Base-by-base conservation (phyloP, 805 yeast species). In the Yarrowia sp. region DNA sequence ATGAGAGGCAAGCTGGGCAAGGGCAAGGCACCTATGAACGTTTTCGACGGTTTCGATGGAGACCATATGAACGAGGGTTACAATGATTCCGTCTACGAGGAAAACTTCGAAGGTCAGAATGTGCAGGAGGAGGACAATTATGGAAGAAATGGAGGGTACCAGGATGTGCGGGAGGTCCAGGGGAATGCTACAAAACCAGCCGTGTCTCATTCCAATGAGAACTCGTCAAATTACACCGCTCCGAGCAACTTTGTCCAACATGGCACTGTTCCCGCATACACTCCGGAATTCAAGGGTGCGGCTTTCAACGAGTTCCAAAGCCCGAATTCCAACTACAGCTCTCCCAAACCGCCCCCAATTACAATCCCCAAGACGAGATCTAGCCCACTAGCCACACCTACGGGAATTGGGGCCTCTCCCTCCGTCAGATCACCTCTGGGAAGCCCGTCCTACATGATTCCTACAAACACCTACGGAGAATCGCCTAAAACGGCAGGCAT, bases 11-110 rank as follows among this genome's bases (percentile, higher is more conserved):
- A 45, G 14, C 42, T 59, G 35, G 65, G 65, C 5, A 35, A 45
- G n/a, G 52, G 19, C 32, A 59, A 59, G 46, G 42, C 50, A 0
- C 65, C 65, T 2, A 22, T 45, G 42, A 59, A 59, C 9, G 65
- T 59, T 0, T 59, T 59, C 19, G 65, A 59, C 52, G 65, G 35
- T 1, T 59, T 59, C 35, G 65, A 59, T 26, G 65, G 65, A 7
- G 26, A 16, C 5, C 52, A 59, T 32, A 32, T 8, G 32, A 49
- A 49, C 0, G 63, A 56, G 8, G 11, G 8, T 10, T 56, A 56
- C 22, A 15, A 26, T 16, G 49, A 56, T 12, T 35, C 42, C 4
- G 26, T 35, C 4, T 35, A 35, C 10, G 56, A n/a, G 4, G 56
- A 36, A 2, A 11, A 5, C 10, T 9, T 12, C 2, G n/a, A 19